Evolutionary conservation across 495 filamentous ascomycete species (phyloP), one percentile per base, ranked within the genome.

Genomic region (Ramalina intermedia): DNA sequence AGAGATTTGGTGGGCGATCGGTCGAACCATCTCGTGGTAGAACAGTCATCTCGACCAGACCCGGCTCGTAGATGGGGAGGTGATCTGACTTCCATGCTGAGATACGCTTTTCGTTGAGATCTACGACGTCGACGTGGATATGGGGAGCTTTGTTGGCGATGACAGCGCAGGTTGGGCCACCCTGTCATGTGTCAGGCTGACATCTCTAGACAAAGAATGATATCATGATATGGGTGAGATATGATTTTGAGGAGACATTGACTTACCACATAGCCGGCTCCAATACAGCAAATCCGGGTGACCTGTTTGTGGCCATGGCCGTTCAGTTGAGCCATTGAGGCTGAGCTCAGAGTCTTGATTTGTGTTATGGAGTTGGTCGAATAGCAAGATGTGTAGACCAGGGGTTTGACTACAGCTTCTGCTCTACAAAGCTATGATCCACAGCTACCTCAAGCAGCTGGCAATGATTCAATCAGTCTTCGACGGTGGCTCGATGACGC

Each of bases 61-160:
- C 84, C 1, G 81, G 77, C 58, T 91, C 85, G 61, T 84, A 81
- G 46, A 91, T 86, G 12, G 85, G 85, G 26, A 88, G 71, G 50
- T 80, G 75, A 35, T 69, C 61, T 1, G 82, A 83, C 49, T 85
- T 83, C 85, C 85, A 90, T 24, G 73, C 69, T 29, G 65, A 66
- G 52, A 90, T 81, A n/a, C 84, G 72, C 7, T 57, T 51, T 17
- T 68, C 68, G 58, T 85, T 79, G 43, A 77, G 63, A 58, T 89
- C 85, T 17, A 87, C 78, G 12, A 89, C 83, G 9, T 78, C 82
- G 17, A 89, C 80, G 11, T 61, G 61, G 40, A 88, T 67, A 26
- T 77, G 62, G 0, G 81, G 81, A 54, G 85, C 85, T 43, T 85
- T 74, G 52, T 74, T 72, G 14, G 85, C 85, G 37, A 87, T 80